Base-by-base conservation (phyloP, 306 rosid genomes). In the Hippophae rhamnoides region DNA sequence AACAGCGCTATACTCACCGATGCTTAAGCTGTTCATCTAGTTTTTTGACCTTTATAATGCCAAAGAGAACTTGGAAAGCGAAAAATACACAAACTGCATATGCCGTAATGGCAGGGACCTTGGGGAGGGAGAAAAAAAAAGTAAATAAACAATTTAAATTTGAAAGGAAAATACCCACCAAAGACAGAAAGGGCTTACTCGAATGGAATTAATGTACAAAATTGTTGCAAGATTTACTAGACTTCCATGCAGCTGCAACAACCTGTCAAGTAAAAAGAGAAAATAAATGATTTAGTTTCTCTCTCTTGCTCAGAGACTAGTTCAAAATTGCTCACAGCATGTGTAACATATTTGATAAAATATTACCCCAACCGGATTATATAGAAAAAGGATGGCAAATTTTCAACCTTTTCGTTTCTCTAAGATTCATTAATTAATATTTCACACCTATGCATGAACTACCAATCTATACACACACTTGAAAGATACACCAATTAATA, bases 201-300 rank as follows among this genome's bases (percentile, higher is more conserved):
- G 84, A 69, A 88, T 70, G 54, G 99, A 76, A 79, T 80, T 82
- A 43, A 88, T 78, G 76, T 79, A 82, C 74, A 88, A 78, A 74
- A 92, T 57, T 65, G 99, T 88, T 63, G 93, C 99, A 62, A 92
- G 97, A 78, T 92, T 92, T 74, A 92, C 76, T 47, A 92, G 74
- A 81, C 99, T 92, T 74, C 99, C 99, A 60, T n/a, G n/a, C n/a
- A n/a, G 84, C 95, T 70, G 84, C 99, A 55, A 92, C 84, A 10
- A 85, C 90, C 99, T 92, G 89, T 81, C 62, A 61, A 62, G 65
- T 64, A 72, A 73, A 61, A 13, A 3, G 47, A 61, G 26, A 69
- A 57, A 61, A 52, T 38, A 60, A 69, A 53, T 57, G 54, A 43
- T 60, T 52, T 61, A 57, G 70, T 65, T 27, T 27, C 3, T 27